phyloP scores from a whole-genome alignment of 192 early-diverging fungal genomes.

The Podila minutissima region DNA sequence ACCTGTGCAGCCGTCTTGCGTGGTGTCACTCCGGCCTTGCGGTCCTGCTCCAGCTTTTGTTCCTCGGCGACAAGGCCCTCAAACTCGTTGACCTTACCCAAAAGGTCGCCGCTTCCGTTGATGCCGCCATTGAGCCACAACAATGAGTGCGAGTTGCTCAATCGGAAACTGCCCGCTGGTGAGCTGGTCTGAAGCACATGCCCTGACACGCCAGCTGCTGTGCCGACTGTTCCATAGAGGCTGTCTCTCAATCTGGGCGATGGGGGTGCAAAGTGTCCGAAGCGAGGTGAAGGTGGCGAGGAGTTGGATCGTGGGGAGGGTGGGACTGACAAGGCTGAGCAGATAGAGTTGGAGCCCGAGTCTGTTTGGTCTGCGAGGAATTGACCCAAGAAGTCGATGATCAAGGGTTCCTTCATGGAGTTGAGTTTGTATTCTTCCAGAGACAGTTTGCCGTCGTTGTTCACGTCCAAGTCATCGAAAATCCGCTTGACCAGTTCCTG shows the following conservation, averaged over 20 bases:
- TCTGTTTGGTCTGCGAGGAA: slow-evolving; percentile 69
- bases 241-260: slow-evolving; percentile 46
- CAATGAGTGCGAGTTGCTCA: slow-evolving; percentile 45
- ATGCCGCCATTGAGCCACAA: slow-evolving; percentile 50
- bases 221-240: slow-evolving; percentile 33
- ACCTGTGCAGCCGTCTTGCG: slow-evolving; percentile 13
- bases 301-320: slow-evolving; percentile 43
- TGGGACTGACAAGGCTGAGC: slow-evolving; percentile 48
- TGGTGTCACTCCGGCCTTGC: slow-evolving; percentile 1
- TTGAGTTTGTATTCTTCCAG: slow-evolving; percentile 81
- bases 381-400: slow-evolving; percentile 81
- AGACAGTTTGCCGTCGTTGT: slow-evolving; percentile 80
- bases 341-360: slow-evolving; percentile 41
- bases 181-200: slow-evolving; percentile 45
- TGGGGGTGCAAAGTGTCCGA: slow-evolving; percentile 45
- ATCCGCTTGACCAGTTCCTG: slow-evolving; percentile 72
- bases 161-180: slow-evolving; percentile 44
- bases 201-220: slow-evolving; percentile 13
- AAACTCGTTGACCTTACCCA: slow-evolving; percentile 50
- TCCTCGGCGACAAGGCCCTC: slow-evolving; percentile 50
- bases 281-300: slow-evolving; percentile 48
- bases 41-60: slow-evolving; percentile 20
- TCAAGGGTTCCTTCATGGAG: slow-evolving; percentile 82
- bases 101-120: slow-evolving; percentile 42
- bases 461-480: slow-evolving; percentile 84